Evolutionary conservation across 495 filamentous ascomycete species (phyloP).

Genomic region (Tetracladium setigerum): DNA sequence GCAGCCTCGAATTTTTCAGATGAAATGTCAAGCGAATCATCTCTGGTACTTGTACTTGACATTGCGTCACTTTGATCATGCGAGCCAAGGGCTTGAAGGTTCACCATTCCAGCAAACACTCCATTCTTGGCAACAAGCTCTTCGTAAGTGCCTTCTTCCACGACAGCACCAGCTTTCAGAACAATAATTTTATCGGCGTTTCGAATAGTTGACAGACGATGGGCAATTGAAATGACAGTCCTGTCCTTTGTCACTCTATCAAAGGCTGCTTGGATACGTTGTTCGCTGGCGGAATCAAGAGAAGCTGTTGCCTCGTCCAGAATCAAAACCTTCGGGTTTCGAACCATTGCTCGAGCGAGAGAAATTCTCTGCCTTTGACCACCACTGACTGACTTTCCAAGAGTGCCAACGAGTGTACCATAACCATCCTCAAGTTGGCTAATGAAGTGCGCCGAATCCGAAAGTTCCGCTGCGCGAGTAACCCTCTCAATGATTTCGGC

Average conservation of each 20-base stretch:
- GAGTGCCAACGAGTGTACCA: constrained; percentile 49
- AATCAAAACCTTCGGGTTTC: constrained; percentile 69
- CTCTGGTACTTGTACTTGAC: too few relatives aligned
- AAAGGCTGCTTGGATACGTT: constrained; percentile 39
- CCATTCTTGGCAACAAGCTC: constrained; percentile 33
- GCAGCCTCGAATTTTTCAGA: constrained; percentile 21
- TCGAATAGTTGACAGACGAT: constrained; percentile 39
- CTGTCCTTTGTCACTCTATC: constrained; percentile 41
- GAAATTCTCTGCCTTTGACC: constrained; percentile 62
- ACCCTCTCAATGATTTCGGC: too few relatives aligned
- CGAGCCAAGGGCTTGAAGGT: constrained; percentile 33
- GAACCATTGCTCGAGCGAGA: constrained; percentile 63
- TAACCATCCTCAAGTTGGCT: constrained; percentile 29
- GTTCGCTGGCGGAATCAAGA: constrained; percentile 48
- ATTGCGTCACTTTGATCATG: too few relatives aligned
- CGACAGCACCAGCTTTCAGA: constrained; percentile 44
- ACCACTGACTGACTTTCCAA: constrained; percentile 45
- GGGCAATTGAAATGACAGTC: constrained; percentile 55
- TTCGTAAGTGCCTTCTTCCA: constrained; percentile 45
- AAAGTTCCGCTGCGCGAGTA: too few relatives aligned
- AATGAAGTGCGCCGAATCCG: too few relatives aligned
- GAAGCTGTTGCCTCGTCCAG: constrained; percentile 67
- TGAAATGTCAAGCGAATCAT: background rate
- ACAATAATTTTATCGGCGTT: constrained; percentile 52
- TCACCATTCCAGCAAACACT: constrained; percentile 1